phyloP scores from a whole-genome alignment of 2,329 filamentous ascomycete species.

The Xylariomycetidae sp. region DNA sequence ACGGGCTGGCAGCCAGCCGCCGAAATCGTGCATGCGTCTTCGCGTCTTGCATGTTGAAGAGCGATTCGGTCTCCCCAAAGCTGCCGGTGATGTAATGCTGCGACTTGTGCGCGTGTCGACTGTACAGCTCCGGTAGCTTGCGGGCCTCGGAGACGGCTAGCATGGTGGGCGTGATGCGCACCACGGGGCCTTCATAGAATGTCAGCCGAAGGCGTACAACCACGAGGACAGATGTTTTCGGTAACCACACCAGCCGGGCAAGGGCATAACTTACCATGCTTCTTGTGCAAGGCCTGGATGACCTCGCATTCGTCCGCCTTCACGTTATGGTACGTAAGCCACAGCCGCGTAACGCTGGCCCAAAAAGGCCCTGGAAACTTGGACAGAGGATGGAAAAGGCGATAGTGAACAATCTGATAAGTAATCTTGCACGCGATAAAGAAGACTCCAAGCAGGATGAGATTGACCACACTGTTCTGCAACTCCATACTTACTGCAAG shows the following conservation, averaged over 20 bases:
- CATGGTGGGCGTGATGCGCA: constrained; percentile 47
- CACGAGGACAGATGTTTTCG: not conserved
- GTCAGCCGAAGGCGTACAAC: too few relatives aligned
- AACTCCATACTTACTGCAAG: too few relatives aligned
- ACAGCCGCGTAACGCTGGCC: constrained; percentile 46
- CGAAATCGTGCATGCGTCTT: constrained; percentile 44
- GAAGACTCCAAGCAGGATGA: too few relatives aligned
- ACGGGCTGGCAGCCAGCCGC: constrained; percentile 48
- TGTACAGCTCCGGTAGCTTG: constrained; percentile 50
- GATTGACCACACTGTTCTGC: too few relatives aligned
- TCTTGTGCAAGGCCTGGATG: constrained; percentile 36
- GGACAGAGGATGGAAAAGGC: constrained; percentile 46
- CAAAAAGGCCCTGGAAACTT: constrained; percentile 50
- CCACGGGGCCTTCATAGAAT: constrained; percentile 42
- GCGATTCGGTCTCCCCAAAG: constrained; percentile 47
- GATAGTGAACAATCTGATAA: constrained; percentile 41
- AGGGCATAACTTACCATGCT: constrained; percentile 35
- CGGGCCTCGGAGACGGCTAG: constrained; percentile 46
- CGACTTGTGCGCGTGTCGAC: constrained; percentile 49
- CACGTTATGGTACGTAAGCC: constrained; percentile 46
- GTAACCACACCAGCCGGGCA: not conserved
- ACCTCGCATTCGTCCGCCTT: constrained; percentile 38
- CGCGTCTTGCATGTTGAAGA: constrained; percentile 53
- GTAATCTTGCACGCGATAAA: too few relatives aligned
- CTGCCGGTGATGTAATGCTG: constrained; percentile 53